phyloP scores from a whole-genome alignment of 192 early-diverging fungal species.

The Podila epigama region DNA sequence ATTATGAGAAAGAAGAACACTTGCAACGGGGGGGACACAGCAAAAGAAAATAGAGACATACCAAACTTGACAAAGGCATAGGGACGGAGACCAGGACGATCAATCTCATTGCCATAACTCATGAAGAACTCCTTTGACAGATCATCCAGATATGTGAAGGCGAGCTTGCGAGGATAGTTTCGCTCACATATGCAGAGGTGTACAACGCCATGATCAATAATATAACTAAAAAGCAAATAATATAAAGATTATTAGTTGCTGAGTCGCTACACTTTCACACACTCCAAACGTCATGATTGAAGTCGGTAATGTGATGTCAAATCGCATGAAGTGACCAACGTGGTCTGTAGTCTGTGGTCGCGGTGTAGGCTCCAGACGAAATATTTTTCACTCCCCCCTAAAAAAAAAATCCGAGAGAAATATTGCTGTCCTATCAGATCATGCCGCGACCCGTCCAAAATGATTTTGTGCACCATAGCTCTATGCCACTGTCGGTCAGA shows the following conservation, averaged over 20 bases:
- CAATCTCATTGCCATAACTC: slow-evolving; percentile 91
- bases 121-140: slow-evolving; percentile 92
- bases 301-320: too few species aligned
- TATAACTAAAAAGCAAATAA: slow-evolving; percentile 87
- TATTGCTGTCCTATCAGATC: slow-evolving; percentile 35
- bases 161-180: slow-evolving; percentile 90
- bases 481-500: too few species aligned
- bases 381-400: not conserved
- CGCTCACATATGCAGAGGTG: slow-evolving; percentile 95
- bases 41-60: slow-evolving; percentile 22
- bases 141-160: slow-evolving; percentile 96
- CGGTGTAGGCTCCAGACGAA: not conserved
- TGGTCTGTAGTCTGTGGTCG: not conserved
- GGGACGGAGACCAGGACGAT: slow-evolving; percentile 82
- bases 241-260: too few species aligned
- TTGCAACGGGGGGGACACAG: slow-evolving; percentile 27
- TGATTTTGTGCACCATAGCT: not conserved
- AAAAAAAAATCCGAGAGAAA: not conserved
- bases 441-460: slow-evolving; percentile 32
- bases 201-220: slow-evolving; percentile 93
- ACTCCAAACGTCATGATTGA: too few species aligned
- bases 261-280: not conserved
- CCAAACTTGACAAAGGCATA: slow-evolving; percentile 99
- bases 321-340: too few species aligned
- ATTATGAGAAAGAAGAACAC: slow-evolving; percentile 4